A percentile compares a stretch with the other conserved stretches of the same genome.
These are phyloP conservation scores for Solanum virginianum DNA, from an alignment of 257 asterid genomes.

Conservation along the genomic window DNA sequence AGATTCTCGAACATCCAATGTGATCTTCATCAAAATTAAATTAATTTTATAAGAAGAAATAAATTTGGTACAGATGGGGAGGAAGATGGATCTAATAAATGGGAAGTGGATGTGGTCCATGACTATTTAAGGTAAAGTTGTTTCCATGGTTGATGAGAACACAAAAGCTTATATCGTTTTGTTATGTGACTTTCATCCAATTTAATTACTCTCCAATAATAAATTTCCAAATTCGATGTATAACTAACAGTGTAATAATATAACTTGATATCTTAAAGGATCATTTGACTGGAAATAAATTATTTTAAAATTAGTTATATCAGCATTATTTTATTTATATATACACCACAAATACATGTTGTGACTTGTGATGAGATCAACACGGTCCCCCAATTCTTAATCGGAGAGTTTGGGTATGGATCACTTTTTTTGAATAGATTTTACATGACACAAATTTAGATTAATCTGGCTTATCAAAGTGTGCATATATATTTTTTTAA, in stretches of 20 bases:
- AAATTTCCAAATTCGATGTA: neutral
- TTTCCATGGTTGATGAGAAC: neutral
- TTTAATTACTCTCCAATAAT: neutral
- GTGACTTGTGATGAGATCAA: neutral
- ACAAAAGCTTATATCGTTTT: neutral
- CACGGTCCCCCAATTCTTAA: neutral
- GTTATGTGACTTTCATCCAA: neutral
- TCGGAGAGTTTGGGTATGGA: no score
- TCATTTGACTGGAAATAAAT: no score
- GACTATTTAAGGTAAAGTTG: neutral
- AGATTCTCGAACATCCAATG: slow-evolving; percentile 5
- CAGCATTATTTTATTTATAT: no score
- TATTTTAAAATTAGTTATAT: no score
- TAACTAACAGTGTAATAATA: neutral
- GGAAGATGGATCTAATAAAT: slow-evolving; percentile 10
- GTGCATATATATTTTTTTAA: no score
- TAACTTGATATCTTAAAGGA: no score
- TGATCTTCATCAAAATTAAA: neutral
- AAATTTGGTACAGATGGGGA: neutral
- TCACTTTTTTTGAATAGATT: no score
- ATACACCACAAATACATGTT: no score
- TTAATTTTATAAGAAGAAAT: neutral
- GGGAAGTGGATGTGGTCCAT: slow-evolving; percentile 12
- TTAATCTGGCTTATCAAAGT: no score
- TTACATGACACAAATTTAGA: no score